Evolutionary conservation across 2,329 filamentous ascomycete species (phyloP).

Genomic region (Ascochyta fabae): DNA sequence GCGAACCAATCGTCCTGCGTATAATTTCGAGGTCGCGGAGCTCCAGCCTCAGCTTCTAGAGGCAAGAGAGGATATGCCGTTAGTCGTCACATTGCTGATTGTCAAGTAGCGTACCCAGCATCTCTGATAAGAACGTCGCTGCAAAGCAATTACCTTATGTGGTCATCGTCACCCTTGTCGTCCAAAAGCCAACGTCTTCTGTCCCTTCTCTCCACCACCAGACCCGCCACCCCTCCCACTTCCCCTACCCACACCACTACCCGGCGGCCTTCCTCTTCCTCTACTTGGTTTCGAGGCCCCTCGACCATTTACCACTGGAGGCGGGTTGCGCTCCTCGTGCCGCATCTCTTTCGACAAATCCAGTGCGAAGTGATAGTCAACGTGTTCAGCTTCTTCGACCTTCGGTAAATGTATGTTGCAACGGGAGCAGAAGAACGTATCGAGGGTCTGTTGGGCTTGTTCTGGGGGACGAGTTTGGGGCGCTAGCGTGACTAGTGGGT

Average conservation of each 20-base stretch:
- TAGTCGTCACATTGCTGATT: no score
- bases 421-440: slow-evolving; percentile 64
- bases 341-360: slow-evolving; percentile 72
- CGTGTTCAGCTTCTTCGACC: slow-evolving; percentile 73
- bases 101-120: no score
- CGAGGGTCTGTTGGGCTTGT: slow-evolving; percentile 30
- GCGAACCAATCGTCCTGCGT: no score
- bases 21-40: no score
- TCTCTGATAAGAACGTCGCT: no score
- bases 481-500: slow-evolving; percentile 1
- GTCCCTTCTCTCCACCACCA: slow-evolving; percentile 50
- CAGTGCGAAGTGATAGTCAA: slow-evolving; percentile 94
- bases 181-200: slow-evolving; percentile 55
- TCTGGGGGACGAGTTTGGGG: background rate
- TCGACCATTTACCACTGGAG: slow-evolving; percentile 6
- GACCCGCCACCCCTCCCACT: slow-evolving; percentile 7
- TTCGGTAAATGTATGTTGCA: slow-evolving; percentile 69
- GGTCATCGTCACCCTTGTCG: slow-evolving; percentile 14
- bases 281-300: slow-evolving; percentile 32
- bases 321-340: slow-evolving; percentile 34
- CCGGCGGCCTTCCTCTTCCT: slow-evolving; percentile 49
- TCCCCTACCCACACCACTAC: slow-evolving; percentile 20
- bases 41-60: no score
- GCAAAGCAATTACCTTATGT: no score
- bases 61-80: no score